Percentiles rank a stretch among this genome's conserved stretches.
phyloP scores from a whole-genome alignment of 495 filamentous ascomycete species.

The Hyaloscypha bicolor region DNA sequence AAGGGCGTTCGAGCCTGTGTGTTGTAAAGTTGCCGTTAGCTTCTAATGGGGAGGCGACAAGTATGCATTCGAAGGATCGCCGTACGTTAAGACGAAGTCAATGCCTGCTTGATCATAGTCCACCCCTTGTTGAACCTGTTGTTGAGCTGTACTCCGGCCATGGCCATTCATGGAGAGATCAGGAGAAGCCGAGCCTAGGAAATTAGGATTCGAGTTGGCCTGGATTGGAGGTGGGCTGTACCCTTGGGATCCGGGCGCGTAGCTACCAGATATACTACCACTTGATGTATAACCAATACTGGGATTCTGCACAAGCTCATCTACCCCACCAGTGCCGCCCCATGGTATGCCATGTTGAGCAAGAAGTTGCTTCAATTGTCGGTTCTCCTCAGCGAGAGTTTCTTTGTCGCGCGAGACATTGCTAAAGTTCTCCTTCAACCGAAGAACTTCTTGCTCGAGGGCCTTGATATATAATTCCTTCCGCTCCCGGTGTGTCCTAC shows the following conservation, averaged over 20 bases:
- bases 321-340: constrained; percentile 41
- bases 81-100: constrained; percentile 96
- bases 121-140: constrained; percentile 48
- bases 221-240: constrained; percentile 40
- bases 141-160: constrained; percentile 33
- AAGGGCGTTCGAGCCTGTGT: constrained; percentile 84
- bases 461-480: constrained; percentile 94
- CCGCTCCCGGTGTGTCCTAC: constrained; percentile 87
- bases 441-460: constrained; percentile 87
- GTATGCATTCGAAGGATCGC: constrained; percentile 61
- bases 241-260: constrained; percentile 41
- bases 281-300: constrained; percentile 53
- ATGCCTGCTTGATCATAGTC: constrained; percentile 90
- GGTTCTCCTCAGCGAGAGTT: constrained; percentile 71
- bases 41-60: constrained; percentile 64
- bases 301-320: constrained; percentile 47
- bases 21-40: constrained; percentile 40
- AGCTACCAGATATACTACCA: constrained; percentile 61
- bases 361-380: constrained; percentile 73
- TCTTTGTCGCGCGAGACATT: constrained; percentile 67
- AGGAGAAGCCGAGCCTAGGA: constrained; percentile 5
- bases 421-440: constrained; percentile 64
- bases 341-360: constrained; percentile 70
- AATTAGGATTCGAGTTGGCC: constrained; percentile 9
- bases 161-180: constrained; percentile 29